Base-by-base conservation (phyloP, 805 yeast species). In the Candida verbasci region DNA sequence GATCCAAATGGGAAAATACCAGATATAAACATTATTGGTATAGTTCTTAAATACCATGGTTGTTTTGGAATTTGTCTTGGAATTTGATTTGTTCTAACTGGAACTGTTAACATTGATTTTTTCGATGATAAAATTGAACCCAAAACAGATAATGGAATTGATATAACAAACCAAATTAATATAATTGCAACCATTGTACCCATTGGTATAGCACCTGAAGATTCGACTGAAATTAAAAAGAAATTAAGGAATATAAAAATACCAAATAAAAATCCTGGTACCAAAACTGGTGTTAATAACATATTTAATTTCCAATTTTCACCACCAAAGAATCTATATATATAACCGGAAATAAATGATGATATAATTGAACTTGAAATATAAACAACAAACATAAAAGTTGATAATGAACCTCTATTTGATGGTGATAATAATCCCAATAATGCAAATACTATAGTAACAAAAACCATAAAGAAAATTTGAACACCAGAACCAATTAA, bases 1-100 rank as follows among this genome's bases (percentile, higher is more conserved):
- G 96, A 82, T 8, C 96, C 95, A 55, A 91, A 88, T 52, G 97
- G 97, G 73, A 91, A 81, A 41, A 91, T 75, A 42, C 97, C 97
- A 2, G 94, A 84, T 43, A 86, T 70, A 28, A 86, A 55, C 50
- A 88, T 66, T 37, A 82, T 73, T 17, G 87, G 81, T 12, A 74
- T 44, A 3, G 86, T 76, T 52, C 75, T 76, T 50, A 87, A 70
- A 54, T 84, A 87, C 77, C 86, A 77, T 30, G 95, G 95, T 62
- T 88, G 96, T 12, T 73, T 72, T 27, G 98, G 98, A 41, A 93
- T 85, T 65, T 93, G 97, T 62, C 98, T 79, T 43, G 96, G 95
- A 47, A 93, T 91, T 65, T 91, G 97, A 60, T 88, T 91, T 14
- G 95, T 88, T 52, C 86, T 80, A 22, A 88, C 94, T 9, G 97